phyloP scores from a whole-genome alignment of 2,329 filamentous ascomycete genomes.

The Penicillium expansum region DNA sequence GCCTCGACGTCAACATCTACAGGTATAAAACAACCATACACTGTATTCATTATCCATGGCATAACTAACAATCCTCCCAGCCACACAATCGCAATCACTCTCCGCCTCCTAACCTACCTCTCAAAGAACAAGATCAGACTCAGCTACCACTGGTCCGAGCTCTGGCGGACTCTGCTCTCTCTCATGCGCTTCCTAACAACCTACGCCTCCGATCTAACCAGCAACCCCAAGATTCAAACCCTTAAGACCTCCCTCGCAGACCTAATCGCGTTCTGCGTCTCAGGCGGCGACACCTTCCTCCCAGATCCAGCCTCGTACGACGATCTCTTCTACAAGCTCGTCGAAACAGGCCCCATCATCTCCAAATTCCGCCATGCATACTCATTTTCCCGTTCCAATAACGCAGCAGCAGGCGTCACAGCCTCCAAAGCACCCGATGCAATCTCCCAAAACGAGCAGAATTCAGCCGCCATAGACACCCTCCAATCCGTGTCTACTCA shows the following conservation, averaged over 20 bases:
- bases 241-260: slow-evolving; percentile 78
- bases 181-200: slow-evolving; percentile 87
- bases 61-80: slow-evolving; percentile 28
- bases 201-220: slow-evolving; percentile 74
- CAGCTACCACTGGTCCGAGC: slow-evolving; percentile 88
- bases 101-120: slow-evolving; percentile 79
- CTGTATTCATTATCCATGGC: background rate
- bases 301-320: slow-evolving; percentile 86
- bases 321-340: slow-evolving; percentile 96
- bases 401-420: slow-evolving; percentile 21
- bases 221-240: slow-evolving; percentile 64
- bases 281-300: slow-evolving; percentile 84
- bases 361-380: slow-evolving; percentile 76
- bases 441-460: slow-evolving; percentile 23
- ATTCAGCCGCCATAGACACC: slow-evolving; percentile 73
- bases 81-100: slow-evolving; percentile 74
- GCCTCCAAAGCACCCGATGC: slow-evolving; percentile 16
- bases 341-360: slow-evolving; percentile 83
- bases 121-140: slow-evolving; percentile 78
- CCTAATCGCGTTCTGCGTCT: slow-evolving; percentile 77
- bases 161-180: slow-evolving; percentile 85
- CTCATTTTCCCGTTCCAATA: slow-evolving; percentile 38
- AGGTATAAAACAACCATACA: slow-evolving; percentile 44
- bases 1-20: slow-evolving; percentile 82
- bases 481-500: slow-evolving; percentile 75